Evolutionary conservation across 2,329 filamentous ascomycete genomes (phyloP), one percentile per base, ranked within the genome.

Genomic region (Phialocephala subalpina): DNA sequence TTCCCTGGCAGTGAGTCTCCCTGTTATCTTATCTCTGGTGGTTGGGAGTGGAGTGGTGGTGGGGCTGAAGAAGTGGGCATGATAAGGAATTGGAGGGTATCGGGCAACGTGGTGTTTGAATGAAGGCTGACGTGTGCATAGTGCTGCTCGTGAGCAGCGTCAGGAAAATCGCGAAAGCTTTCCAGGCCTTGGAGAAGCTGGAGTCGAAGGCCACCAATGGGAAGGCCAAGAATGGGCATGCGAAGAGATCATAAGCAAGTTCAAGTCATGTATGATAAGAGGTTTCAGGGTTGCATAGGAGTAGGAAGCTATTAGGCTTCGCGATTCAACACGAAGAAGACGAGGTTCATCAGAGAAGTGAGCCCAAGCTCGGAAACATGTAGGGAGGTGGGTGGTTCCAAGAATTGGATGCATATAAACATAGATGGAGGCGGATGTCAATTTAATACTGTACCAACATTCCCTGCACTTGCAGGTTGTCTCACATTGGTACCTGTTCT

Each of bases 1-100:
- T 81, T 89, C 22, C 87, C 87, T 11, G 72, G 80, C 4, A 73
- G 86, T 88, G 73, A 78, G 85, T 82, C 40, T 12, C 25, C 47
- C 36, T 42, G 9, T 61, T 33, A 4, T 33, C 9, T 33, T 9
- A 4, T 33, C 4, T 33, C 29, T 33, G n/a, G n/a, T n/a, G n/a
- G n/a, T 33, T 33, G 29, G 9, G 29, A 33, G 29, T 33, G 29
- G 29, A n/a, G 29, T 33, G 4, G 4, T 9, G 4, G 29, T 9
- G 29, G 9, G 29, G 29, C 29, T 33, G 29, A 9, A 33, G 29
- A 33, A 33, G 29, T 4, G 9, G 29, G 29, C 29, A 33, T 33
- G 9, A 33, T 33, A 9, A 33, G 29, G 9, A 4, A 4, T 33
- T 9, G 29, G 29, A 33, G 29, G 9, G 29, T 33, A 9, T 5